Conservation (phyloP, 805 yeast species). For the Yamadazyma nakazawae region DNA sequence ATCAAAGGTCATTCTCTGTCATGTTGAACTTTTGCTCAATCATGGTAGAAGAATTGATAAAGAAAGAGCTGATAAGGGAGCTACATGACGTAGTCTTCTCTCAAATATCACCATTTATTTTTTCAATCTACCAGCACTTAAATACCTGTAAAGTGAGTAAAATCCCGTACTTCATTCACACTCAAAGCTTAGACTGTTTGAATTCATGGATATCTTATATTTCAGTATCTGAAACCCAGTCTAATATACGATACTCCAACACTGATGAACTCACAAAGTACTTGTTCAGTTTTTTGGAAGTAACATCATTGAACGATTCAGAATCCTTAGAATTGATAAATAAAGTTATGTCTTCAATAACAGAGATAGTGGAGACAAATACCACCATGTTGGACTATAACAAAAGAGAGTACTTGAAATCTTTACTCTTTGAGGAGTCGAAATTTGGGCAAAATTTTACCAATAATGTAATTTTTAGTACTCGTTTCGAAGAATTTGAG, state of each 20-base stretch:
- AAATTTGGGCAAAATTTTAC: conserved; percentile 46
- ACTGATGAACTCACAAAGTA: conserved; percentile 24
- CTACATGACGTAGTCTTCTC: conserved; percentile 39
- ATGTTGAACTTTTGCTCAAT: conserved; percentile 27
- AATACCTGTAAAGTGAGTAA: background rate
- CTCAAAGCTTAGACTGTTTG: conserved; percentile 18
- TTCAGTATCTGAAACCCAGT: conserved; percentile 32
- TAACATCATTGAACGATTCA: conserved; percentile 10
- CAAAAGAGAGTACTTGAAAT: conserved; percentile 21
- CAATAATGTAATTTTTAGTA: conserved; percentile 24
- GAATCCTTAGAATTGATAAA: conserved; percentile 16
- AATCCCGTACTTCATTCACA: conserved; percentile 2
- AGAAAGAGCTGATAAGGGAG: conserved; percentile 24
- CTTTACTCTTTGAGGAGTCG: conserved; percentile 37
- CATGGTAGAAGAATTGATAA: conserved; percentile 50
- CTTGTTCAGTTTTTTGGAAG: conserved; percentile 16
- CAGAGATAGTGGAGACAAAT: conserved; percentile 46
- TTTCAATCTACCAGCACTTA: conserved; percentile 18
- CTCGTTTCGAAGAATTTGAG: conserved; percentile 25
- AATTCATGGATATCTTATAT: conserved; percentile 38
- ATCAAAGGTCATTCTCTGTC: conserved; percentile 12
- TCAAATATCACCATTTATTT: conserved; percentile 1
- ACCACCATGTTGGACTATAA: conserved; percentile 36
- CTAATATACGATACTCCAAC: conserved; percentile 28
- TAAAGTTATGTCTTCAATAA: conserved; percentile 31